Conservation (phyloP, 768 basidiomycete genomes). For the Tricholoma saponaceum region DNA sequence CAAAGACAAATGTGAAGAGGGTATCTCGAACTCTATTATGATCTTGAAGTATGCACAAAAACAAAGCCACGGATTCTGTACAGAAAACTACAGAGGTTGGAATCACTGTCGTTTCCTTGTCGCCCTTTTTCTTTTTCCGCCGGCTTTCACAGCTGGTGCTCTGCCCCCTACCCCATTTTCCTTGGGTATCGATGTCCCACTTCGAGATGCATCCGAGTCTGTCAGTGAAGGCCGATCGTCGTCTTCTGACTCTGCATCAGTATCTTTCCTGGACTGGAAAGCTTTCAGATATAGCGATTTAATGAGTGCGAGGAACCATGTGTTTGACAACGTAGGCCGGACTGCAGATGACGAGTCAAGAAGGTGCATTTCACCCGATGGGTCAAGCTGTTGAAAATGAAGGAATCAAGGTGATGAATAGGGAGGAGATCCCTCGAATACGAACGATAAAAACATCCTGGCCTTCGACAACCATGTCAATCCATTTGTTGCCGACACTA, state of each 20-base stretch:
- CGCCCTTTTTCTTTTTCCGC: conserved; percentile 62
- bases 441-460: conserved; percentile 72
- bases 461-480: conserved; percentile 83
- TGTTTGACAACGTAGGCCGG: conserved; percentile 53
- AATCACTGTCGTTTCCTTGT: conserved; percentile 46
- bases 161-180: conserved; percentile 21
- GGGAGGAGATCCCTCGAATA: conserved; percentile 10
- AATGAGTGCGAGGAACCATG: conserved; percentile 65
- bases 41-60: background rate
- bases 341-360: conserved; percentile 57
- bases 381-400: conserved; percentile 46
- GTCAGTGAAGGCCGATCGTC: conserved; percentile 37
- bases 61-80: background rate
- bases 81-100: conserved; percentile 3
- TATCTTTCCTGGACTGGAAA: conserved; percentile 18
- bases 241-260: conserved; percentile 23
- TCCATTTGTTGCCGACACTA: conserved; percentile 47
- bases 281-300: conserved; percentile 26
- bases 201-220: conserved; percentile 32
- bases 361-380: conserved; percentile 50
- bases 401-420: background rate
- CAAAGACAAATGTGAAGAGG: background rate
- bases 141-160: conserved; percentile 46
- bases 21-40: background rate
- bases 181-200: conserved; percentile 31